Conservation (phyloP, 441 rosid species). For the Brassica balearica region DNA sequence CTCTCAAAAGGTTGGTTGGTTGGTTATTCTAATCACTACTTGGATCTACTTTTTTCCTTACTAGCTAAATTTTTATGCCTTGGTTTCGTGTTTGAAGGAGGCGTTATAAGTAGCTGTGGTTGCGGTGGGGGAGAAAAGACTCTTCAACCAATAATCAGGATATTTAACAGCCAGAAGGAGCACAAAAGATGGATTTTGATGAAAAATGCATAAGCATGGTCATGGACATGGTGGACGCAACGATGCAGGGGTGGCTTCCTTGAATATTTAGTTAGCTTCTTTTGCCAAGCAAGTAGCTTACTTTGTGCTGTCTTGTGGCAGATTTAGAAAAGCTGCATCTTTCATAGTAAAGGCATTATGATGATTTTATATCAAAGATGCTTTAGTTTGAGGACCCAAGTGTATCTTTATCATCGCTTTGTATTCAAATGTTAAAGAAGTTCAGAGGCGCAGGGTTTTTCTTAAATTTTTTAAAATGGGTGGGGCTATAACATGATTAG, state of each 20-base stretch:
- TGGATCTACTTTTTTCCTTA: conserved; percentile 6
- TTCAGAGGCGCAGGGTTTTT: neutral
- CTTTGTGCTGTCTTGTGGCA: neutral
- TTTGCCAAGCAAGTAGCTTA: neutral
- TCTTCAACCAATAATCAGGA: conserved; percentile 7
- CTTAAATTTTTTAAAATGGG: neutral
- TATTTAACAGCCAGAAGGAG: neutral
- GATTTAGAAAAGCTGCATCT: neutral
- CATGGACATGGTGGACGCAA: neutral
- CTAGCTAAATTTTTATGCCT: neutral
- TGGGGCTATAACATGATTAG: conserved; percentile 4
- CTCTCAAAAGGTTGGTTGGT: conserved; percentile 39
- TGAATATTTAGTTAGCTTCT: neutral
- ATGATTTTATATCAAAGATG: neutral
- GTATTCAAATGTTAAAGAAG: neutral
- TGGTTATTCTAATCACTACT: neutral
- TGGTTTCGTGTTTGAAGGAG: conserved; percentile 31
- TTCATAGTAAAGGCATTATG: neutral
- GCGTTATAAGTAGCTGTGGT: conserved; percentile 8
- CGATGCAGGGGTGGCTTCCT: neutral
- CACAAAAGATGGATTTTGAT: conserved; percentile 12
- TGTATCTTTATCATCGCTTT: neutral
- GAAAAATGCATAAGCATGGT: neutral
- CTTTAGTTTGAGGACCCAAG: neutral
- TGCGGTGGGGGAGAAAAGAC: neutral